A percentile compares a stretch with the other conserved stretches of the same genome.
Conservation (phyloP, 345 rosid species). For the Eucalyptus regnans region DNA sequence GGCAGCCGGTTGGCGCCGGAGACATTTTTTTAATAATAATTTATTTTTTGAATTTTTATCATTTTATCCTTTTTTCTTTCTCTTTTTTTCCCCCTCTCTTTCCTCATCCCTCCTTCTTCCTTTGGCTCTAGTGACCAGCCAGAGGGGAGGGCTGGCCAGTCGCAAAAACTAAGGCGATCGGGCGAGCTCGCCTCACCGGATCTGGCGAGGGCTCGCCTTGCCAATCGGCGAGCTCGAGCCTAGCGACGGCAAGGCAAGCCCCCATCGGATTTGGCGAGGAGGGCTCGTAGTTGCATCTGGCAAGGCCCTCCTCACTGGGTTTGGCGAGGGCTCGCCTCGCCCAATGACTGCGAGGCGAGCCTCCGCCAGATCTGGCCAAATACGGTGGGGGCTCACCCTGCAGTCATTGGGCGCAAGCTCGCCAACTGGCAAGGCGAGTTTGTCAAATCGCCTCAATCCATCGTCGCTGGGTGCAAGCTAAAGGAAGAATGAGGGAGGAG, state of each 20-base stretch:
- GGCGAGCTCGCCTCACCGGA: no score
- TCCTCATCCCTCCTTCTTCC: no score
- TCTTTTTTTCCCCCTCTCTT: no score
- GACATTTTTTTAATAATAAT: no score
- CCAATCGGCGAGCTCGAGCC: accelerated
- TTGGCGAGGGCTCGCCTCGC: no score
- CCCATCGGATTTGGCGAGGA: accelerated
- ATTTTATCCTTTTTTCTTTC: no score
- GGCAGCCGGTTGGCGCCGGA: accelerated
- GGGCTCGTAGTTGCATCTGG: accelerated
- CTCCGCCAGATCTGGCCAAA: accelerated
- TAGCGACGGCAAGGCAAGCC: accelerated
- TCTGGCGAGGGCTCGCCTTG: no score
- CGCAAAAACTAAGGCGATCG: accelerated
- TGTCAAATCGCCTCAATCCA: accelerated
- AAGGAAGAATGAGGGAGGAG: no score
- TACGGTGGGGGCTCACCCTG: accelerated
- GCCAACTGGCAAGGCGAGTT: accelerated
- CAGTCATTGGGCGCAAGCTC: accelerated
- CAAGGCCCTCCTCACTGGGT: no score
- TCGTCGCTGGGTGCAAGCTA: accelerated
- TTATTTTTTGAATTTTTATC: no score
- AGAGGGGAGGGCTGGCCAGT: no score
- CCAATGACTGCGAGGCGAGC: accelerated
- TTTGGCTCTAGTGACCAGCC: accelerated